phyloP scores from a whole-genome alignment of 371 early-diverging fungal species.

The Haplosporangium sp. region DNA sequence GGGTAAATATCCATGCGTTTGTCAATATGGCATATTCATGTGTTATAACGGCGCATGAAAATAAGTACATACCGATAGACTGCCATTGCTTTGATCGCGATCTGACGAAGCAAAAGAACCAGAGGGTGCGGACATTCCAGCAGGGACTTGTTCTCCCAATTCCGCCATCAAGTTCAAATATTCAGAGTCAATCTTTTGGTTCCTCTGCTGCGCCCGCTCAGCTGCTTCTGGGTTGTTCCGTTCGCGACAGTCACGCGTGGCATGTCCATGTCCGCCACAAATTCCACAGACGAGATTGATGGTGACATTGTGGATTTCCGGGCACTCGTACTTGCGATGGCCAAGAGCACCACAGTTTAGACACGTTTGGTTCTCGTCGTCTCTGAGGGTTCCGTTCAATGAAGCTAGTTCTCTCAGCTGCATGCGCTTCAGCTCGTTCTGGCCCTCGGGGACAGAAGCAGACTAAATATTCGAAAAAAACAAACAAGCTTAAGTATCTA shows the following conservation, averaged over 20 bases:
- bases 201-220: conserved; percentile 75
- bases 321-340: conserved; percentile 93
- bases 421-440: conserved; percentile 93
- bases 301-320: conserved; percentile 90
- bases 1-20: too few species aligned
- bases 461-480: conserved; percentile 63
- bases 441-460: conserved; percentile 92
- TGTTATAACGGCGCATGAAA: too few species aligned
- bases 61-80: conserved; percentile 44
- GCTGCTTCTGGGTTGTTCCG: conserved; percentile 82
- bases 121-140: conserved; percentile 46
- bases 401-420: conserved; percentile 95
- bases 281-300: conserved; percentile 88
- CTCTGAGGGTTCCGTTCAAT: conserved; percentile 95
- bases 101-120: conserved; percentile 9
- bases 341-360: conserved; percentile 93
- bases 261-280: conserved; percentile 93
- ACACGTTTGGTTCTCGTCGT: conserved; percentile 95
- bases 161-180: conserved; percentile 93
- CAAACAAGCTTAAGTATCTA: neutral
- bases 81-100: conserved; percentile 11
- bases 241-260: conserved; percentile 86
- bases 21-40: too few species aligned
- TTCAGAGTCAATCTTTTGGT: conserved; percentile 89
- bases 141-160: conserved; percentile 75